Conservation (phyloP, 2,329 filamentous ascomycete genomes). For the Xylaria arbuscula region DNA sequence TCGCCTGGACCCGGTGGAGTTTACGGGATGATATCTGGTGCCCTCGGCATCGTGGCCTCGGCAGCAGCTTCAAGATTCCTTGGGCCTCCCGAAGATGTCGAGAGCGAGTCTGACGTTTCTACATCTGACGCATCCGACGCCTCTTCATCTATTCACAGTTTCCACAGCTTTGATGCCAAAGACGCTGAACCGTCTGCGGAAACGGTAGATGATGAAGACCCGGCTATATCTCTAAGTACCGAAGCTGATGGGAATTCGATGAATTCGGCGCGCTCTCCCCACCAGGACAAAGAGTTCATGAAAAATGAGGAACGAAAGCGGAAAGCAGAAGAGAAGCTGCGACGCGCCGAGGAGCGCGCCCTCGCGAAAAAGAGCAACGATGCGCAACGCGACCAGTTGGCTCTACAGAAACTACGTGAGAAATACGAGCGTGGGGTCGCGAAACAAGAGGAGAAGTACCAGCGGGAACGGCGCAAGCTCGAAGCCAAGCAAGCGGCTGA, state of each 20-base stretch:
- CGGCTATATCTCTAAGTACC: conserved; percentile 42
- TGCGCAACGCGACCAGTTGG: conserved; percentile 52
- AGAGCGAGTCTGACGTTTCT: conserved; percentile 48
- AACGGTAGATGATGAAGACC: conserved; percentile 35
- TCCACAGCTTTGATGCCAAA: conserved; percentile 63
- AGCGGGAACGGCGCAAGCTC: conserved; percentile 71
- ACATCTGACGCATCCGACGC: conserved; percentile 52
- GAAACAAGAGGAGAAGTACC: conserved; percentile 75
- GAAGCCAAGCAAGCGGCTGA: conserved; percentile 73
- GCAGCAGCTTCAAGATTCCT: conserved; percentile 62
- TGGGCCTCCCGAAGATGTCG: conserved; percentile 47
- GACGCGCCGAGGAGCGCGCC: conserved; percentile 45
- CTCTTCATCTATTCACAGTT: conserved; percentile 61
- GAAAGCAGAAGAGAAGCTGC: conserved; percentile 55
- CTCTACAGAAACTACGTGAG: conserved; percentile 68
- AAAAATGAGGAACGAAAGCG: conserved; percentile 69
- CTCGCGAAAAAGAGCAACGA: conserved; percentile 59
- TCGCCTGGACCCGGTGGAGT: conserved; percentile 58
- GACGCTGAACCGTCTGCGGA: conserved; percentile 49
- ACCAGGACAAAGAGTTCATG: conserved; percentile 71
- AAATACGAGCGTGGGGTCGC: conserved; percentile 72
- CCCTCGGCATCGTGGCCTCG: conserved; percentile 62
- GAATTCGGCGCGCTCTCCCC: conserved; percentile 51
- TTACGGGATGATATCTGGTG: conserved; percentile 66
- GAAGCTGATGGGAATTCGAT: conserved; percentile 46